phyloP scores from a whole-genome alignment of 768 basidiomycete species.

The Calvatia gigantea region DNA sequence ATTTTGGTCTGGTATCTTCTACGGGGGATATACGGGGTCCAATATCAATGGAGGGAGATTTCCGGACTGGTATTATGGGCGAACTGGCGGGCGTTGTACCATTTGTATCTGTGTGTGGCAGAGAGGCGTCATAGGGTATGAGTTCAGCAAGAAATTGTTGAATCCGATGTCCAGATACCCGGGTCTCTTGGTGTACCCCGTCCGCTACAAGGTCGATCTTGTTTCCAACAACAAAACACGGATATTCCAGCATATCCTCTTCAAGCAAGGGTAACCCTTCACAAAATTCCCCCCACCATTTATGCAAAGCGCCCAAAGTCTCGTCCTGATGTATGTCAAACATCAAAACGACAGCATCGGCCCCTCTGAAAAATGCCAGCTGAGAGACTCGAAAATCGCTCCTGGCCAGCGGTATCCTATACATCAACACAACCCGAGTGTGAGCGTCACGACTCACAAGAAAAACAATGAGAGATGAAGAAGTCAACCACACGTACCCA shows the following conservation, averaged over 20 bases:
- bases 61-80: not conserved
- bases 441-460: not conserved
- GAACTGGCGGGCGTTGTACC: not conserved
- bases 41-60: conserved; percentile 6
- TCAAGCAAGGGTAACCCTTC: conserved; percentile 63
- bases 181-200: conserved; percentile 14
- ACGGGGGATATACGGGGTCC: conserved; percentile 17
- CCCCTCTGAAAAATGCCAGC: conserved; percentile 82
- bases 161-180: conserved; percentile 41
- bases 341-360: conserved; percentile 78
- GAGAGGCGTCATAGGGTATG: conserved; percentile 35
- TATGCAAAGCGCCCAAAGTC: conserved; percentile 52
- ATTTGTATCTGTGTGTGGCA: not conserved
- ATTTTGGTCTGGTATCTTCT: not conserved
- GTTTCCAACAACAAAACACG: conserved; percentile 76
- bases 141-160: conserved; percentile 53
- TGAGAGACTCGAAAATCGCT: conserved; percentile 81
- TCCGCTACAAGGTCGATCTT: conserved; percentile 58
- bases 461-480: conserved; percentile 2
- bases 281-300: conserved; percentile 82
- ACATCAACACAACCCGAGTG: conserved; percentile 12
- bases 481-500: conserved; percentile 36
- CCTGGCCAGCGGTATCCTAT: conserved; percentile 90
- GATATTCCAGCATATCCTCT: conserved; percentile 59
- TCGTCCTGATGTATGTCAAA: conserved; percentile 73